These are phyloP conservation scores for Ottelia alismoides DNA, from an alignment of 106 monocot species.

Conservation along the genomic window DNA sequence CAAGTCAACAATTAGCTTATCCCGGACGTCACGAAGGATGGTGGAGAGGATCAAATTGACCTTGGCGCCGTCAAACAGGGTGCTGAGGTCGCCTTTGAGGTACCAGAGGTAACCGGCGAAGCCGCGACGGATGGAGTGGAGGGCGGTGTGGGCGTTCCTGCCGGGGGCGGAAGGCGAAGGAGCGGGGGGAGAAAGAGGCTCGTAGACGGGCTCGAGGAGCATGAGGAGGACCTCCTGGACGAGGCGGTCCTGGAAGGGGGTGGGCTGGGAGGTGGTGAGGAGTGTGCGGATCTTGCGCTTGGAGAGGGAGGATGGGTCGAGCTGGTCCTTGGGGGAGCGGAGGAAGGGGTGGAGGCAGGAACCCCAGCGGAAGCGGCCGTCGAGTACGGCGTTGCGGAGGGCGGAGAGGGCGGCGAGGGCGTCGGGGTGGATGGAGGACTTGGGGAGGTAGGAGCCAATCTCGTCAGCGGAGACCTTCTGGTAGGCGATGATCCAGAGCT, in stretches of 20 bases:
- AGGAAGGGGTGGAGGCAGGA: slow-evolving; percentile 58
- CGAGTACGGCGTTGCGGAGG: slow-evolving; percentile 90
- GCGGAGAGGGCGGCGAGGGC: slow-evolving; percentile 57
- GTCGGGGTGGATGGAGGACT: slow-evolving; percentile 29
- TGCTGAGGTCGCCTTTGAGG: slow-evolving; percentile 66
- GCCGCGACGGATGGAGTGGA: slow-evolving; percentile 60
- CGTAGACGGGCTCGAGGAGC: slow-evolving; percentile 82
- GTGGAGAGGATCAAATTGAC: slow-evolving; percentile 46
- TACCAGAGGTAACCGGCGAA: slow-evolving; percentile 97
- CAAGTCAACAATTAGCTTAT: slow-evolving; percentile 75
- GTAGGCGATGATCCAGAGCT: slow-evolving; percentile 90
- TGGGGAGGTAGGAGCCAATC: slow-evolving; percentile 75
- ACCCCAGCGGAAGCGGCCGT: slow-evolving; percentile 87
- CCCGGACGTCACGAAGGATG: slow-evolving; percentile 71
- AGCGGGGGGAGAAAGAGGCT: slow-evolving; percentile 56
- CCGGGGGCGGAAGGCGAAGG: slow-evolving; percentile 84
- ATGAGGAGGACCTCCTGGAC: slow-evolving; percentile 85
- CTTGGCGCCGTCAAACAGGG: slow-evolving; percentile 49
- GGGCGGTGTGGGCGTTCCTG: slow-evolving; percentile 60
- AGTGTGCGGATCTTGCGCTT: slow-evolving; percentile 81
- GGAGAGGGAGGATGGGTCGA: slow-evolving; percentile 70
- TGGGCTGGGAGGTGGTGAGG: slow-evolving; percentile 57
- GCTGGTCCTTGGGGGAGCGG: slow-evolving; percentile 63
- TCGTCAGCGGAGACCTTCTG: slow-evolving; percentile 92
- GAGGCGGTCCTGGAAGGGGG: slow-evolving; percentile 80